A percentile compares a stretch with the other conserved stretches of the same genome.
phyloP scores from a whole-genome alignment of 2,329 filamentous ascomycete genomes.

The Venturia nashicola region DNA sequence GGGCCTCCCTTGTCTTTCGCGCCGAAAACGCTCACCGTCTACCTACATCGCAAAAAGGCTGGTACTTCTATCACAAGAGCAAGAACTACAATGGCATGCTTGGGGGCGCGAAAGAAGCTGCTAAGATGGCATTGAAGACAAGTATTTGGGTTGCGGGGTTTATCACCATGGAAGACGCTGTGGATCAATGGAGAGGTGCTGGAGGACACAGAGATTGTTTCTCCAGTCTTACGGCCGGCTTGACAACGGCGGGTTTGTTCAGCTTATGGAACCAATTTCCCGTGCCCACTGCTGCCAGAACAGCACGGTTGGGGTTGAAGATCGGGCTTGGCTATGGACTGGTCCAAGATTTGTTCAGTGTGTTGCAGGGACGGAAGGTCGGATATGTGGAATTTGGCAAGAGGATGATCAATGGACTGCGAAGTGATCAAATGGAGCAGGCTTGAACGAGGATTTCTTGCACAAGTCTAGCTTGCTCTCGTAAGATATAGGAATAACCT shows the following conservation, averaged over 20 bases:
- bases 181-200: constrained; percentile 52
- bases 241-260: constrained; percentile 77
- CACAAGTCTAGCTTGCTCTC: not conserved
- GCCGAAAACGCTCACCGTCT: constrained; percentile 95
- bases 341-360: constrained; percentile 61
- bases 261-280: constrained; percentile 78
- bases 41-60: constrained; percentile 68
- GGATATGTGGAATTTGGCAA: constrained; percentile 56
- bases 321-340: constrained; percentile 72
- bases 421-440: not conserved
- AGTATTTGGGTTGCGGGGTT: constrained; percentile 64
- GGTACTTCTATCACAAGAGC: constrained; percentile 98
- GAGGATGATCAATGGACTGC: constrained; percentile 1
- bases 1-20: constrained; percentile 70
- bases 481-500: not conserved
- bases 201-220: constrained; percentile 52
- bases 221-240: constrained; percentile 69
- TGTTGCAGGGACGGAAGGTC: constrained; percentile 57
- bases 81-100: constrained; percentile 81
- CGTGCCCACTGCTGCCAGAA: constrained; percentile 45
- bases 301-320: constrained; percentile 66
- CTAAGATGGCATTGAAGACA: constrained; percentile 60
- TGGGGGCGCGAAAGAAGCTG: constrained; percentile 65
- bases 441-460: not conserved
- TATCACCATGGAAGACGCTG: constrained; percentile 70